phyloP scores from a whole-genome alignment of 2,329 filamentous ascomycete genomes.

The Coniosporium tulheliwenetii region DNA sequence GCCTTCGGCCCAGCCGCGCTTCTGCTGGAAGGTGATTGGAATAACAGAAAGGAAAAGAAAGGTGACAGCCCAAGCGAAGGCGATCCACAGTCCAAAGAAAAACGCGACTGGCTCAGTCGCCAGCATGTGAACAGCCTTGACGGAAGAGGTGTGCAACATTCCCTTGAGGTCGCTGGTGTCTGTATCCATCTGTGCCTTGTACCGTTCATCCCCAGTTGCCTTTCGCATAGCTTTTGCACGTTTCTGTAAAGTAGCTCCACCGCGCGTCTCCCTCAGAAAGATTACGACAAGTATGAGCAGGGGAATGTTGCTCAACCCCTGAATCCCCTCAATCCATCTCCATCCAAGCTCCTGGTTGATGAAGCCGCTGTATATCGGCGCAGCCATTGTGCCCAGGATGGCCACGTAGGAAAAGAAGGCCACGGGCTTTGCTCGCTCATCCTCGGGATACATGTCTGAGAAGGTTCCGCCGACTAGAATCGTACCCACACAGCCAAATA shows the following conservation, averaged over 20 bases:
- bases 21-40: constrained; percentile 34
- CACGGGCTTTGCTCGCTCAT: constrained; percentile 30
- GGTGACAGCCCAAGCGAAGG: constrained; percentile 36
- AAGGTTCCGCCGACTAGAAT: constrained; percentile 36
- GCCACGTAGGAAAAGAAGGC: constrained; percentile 33
- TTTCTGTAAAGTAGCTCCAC: constrained; percentile 30
- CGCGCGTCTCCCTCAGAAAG: constrained; percentile 29
- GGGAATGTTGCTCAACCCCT: constrained; percentile 34
- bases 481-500: constrained; percentile 34
- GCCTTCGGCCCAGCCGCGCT: constrained; percentile 36
- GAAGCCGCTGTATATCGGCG: constrained; percentile 38
- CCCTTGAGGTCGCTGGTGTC: constrained; percentile 32
- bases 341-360: constrained; percentile 37
- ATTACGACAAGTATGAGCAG: constrained; percentile 27
- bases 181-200: constrained; percentile 34
- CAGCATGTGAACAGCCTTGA: constrained; percentile 36
- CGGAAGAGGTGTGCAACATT: constrained; percentile 31
- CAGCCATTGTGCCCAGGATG: constrained; percentile 35
- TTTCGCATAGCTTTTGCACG: constrained; percentile 32
- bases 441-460: constrained; percentile 31
- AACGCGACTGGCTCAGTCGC: constrained; percentile 34
- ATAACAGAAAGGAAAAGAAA: constrained; percentile 39
- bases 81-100: constrained; percentile 35
- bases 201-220: constrained; percentile 32
- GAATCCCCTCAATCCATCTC: constrained; percentile 38